A percentile compares a stretch with the other conserved stretches of the same genome.
Evolutionary conservation across 257 asterid genomes (phyloP).

Genomic region (Plantago major): DNA sequence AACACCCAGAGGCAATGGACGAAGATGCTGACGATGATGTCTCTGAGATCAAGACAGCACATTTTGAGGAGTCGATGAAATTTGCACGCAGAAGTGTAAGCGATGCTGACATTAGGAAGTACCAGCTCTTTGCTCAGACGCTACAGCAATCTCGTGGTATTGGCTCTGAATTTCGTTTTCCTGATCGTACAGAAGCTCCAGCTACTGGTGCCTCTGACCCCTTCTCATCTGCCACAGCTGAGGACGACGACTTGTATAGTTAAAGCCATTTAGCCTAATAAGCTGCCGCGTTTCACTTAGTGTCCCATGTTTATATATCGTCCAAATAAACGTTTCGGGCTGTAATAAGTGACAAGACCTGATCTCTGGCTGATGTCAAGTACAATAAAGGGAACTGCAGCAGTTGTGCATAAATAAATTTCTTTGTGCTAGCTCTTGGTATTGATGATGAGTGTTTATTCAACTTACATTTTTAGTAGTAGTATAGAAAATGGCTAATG

Average conservation of each 20-base stretch:
- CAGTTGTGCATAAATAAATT: neutral
- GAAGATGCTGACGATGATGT: slow-evolving; percentile 36
- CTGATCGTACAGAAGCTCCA: slow-evolving; percentile 24
- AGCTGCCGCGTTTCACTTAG: too few species aligned
- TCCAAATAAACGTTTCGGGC: neutral
- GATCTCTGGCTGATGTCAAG: neutral
- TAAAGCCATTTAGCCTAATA: slow-evolving; percentile 20
- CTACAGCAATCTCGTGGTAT: slow-evolving; percentile 43
- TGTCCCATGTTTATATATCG: too few species aligned
- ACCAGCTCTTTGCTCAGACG: slow-evolving; percentile 45
- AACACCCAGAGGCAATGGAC: slow-evolving; percentile 42
- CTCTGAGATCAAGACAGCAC: slow-evolving; percentile 37
- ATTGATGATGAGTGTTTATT: neutral
- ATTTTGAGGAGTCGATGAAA: slow-evolving; percentile 48
- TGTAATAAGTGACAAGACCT: neutral
- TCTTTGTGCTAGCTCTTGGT: neutral
- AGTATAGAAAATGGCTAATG: too few species aligned
- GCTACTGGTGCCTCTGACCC: slow-evolving; percentile 28
- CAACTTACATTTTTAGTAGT: too few species aligned
- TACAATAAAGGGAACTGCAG: neutral
- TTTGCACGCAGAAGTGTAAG: slow-evolving; percentile 37
- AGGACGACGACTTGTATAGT: slow-evolving; percentile 34
- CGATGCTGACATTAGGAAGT: slow-evolving; percentile 42
- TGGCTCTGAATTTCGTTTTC: slow-evolving; percentile 36
- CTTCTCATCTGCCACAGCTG: slow-evolving; percentile 23